Evolutionary conservation across 2,329 filamentous ascomycete genomes (phyloP).

Genomic region (Neonectria punicea): DNA sequence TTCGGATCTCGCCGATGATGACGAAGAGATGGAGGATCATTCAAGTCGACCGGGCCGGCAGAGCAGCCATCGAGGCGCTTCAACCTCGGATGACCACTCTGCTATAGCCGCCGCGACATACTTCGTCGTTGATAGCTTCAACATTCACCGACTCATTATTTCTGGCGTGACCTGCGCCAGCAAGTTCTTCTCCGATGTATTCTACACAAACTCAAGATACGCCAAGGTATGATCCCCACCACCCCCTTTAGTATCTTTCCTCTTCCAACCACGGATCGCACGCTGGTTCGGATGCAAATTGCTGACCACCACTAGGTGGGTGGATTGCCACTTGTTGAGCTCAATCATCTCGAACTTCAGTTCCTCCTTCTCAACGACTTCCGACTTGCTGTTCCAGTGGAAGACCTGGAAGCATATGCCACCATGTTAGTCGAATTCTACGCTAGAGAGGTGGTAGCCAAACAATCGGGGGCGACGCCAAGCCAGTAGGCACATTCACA

Average conservation of each 20-base stretch:
- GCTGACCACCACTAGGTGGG: conserved; percentile 75
- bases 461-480: conserved; percentile 31
- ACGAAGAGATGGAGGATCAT: conserved; percentile 48
- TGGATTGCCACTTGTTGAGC: conserved; percentile 87
- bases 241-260: neutral
- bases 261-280: neutral
- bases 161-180: conserved; percentile 97
- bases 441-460: conserved; percentile 81
- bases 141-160: conserved; percentile 96
- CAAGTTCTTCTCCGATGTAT: conserved; percentile 99
- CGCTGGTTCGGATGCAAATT: neutral
- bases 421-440: conserved; percentile 99
- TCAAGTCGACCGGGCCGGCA: conserved; percentile 39
- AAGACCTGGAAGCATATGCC: conserved; percentile 95
- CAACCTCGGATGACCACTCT: conserved; percentile 38
- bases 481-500: conserved; percentile 32
- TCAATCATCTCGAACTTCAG: conserved; percentile 96
- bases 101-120: conserved; percentile 59
- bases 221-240: conserved; percentile 79
- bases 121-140: conserved; percentile 98
- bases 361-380: conserved; percentile 97
- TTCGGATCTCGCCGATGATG: conserved; percentile 61
- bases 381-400: conserved; percentile 88
- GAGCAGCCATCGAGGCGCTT: conserved; percentile 36
- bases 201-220: conserved; percentile 99